phyloP scores from a whole-genome alignment of 768 basidiomycete species.

The Multifurca ochricompacta region DNA sequence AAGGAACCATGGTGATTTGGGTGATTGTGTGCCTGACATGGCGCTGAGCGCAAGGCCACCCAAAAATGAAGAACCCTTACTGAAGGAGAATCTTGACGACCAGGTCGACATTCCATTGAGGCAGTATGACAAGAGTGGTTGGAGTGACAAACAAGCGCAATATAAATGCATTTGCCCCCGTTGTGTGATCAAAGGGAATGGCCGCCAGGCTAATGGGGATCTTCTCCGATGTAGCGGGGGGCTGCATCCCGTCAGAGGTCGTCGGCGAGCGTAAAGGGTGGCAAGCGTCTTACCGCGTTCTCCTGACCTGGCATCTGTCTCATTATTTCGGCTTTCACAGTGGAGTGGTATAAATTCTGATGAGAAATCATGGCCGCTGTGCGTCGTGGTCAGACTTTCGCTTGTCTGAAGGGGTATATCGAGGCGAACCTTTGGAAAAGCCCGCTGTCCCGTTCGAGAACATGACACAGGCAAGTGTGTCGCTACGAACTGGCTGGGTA shows the following conservation, averaged over 20 bases:
- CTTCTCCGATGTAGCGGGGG: slow-evolving; percentile 36
- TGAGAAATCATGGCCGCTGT: slow-evolving; percentile 66
- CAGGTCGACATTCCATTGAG: slow-evolving; percentile 50
- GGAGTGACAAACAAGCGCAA: slow-evolving; percentile 43
- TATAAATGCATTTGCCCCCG: slow-evolving; percentile 44
- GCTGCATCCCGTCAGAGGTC: slow-evolving; percentile 28
- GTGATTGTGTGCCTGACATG: background rate
- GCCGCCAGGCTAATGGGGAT: slow-evolving; percentile 46
- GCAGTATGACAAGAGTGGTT: slow-evolving; percentile 43
- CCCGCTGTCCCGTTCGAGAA: slow-evolving; percentile 79
- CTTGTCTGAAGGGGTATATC: background rate
- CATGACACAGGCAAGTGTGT: slow-evolving; percentile 59
- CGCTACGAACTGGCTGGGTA: slow-evolving; percentile 36
- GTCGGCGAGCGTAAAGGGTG: background rate
- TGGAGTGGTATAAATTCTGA: slow-evolving; percentile 43
- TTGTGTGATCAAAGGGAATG: slow-evolving; percentile 61
- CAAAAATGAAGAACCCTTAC: slow-evolving; percentile 29
- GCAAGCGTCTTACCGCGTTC: slow-evolving; percentile 30
- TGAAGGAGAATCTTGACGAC: slow-evolving; percentile 51
- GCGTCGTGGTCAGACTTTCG: background rate
- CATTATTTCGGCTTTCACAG: slow-evolving; percentile 27
- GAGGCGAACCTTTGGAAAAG: slow-evolving; percentile 51
- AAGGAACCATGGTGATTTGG: background rate
- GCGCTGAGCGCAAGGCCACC: slow-evolving; percentile 14
- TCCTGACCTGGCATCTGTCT: slow-evolving; percentile 28